These are phyloP conservation scores for Pythium utonaiense DNA, from an alignment of 352 stramenopile genomes.

Conservation along the genomic window DNA sequence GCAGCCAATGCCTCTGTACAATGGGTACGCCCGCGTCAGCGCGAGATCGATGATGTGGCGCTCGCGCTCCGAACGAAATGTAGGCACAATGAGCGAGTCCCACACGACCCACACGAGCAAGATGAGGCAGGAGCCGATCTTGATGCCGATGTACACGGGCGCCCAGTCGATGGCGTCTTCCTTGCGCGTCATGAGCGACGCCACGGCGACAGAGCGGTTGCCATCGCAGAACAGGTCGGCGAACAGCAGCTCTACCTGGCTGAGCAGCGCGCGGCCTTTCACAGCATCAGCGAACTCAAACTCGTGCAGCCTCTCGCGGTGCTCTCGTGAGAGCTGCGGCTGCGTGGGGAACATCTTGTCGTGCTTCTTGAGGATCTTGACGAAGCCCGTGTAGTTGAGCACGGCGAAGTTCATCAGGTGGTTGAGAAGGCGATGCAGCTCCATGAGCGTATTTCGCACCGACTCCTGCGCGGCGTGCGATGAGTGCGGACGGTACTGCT, in stretches of 20 bases:
- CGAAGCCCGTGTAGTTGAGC: conserved; percentile 97
- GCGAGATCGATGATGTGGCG: conserved; percentile 75
- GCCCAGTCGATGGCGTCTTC: conserved; percentile 74
- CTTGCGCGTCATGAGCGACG: conserved; percentile 78
- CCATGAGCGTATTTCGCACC: conserved; percentile 91
- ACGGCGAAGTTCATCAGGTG: conserved; percentile 96
- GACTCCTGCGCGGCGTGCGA: conserved; percentile 77
- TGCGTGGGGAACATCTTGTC: conserved; percentile 82
- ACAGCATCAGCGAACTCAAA: conserved; percentile 60
- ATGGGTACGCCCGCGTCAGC: conserved; percentile 85
- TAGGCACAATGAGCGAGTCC: conserved; percentile 90
- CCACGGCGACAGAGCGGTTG: conserved; percentile 62
- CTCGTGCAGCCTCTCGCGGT: conserved; percentile 47
- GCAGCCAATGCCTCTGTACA: conserved; percentile 94
- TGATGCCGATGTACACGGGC: conserved; percentile 85
- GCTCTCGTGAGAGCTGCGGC: conserved; percentile 30
- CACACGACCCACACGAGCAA: conserved; percentile 93
- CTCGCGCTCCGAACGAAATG: conserved; percentile 59
- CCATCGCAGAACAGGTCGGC: conserved; percentile 74
- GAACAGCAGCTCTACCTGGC: conserved; percentile 63
- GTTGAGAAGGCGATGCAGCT: conserved; percentile 92
- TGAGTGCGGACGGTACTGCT: conserved; percentile 53
- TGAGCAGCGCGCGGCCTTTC: conserved; percentile 45
- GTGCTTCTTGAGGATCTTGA: conserved; percentile 98
- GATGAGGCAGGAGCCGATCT: conserved; percentile 74